Evolutionary conservation across 352 stramenopile species (phyloP).

Genomic region (Phytophthora melonis): DNA sequence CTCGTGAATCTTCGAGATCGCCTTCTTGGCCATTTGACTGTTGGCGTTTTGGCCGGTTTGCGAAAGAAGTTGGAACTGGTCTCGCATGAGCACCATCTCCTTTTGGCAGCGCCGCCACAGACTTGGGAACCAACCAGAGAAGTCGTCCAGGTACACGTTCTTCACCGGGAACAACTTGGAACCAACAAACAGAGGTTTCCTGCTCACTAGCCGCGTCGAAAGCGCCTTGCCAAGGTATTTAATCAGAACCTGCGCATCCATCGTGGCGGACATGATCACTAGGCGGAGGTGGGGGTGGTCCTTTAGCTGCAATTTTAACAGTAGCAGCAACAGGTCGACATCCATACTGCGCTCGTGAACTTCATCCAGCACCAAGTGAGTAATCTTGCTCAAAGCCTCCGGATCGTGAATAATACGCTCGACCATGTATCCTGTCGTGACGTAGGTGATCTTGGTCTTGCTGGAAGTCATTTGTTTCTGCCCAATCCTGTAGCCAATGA

Average conservation of each 20-base stretch:
- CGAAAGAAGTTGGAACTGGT: conserved; percentile 50
- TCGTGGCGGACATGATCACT: conserved; percentile 97
- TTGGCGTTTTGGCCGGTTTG: conserved; percentile 44
- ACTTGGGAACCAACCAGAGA: conserved; percentile 52
- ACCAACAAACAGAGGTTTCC: conserved; percentile 81
- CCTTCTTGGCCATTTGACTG: conserved; percentile 55
- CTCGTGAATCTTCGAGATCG: conserved; percentile 72
- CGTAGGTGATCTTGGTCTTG: conserved; percentile 95
- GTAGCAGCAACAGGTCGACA: conserved; percentile 94
- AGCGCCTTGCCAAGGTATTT: conserved; percentile 85
- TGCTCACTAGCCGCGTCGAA: conserved; percentile 56
- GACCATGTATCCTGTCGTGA: conserved; percentile 98
- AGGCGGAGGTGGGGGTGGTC: conserved; percentile 81
- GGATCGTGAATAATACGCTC: conserved; percentile 94
- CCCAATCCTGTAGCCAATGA: conserved; percentile 87
- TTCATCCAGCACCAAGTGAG: conserved; percentile 97
- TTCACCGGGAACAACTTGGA: conserved; percentile 83
- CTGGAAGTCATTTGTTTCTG: conserved; percentile 93
- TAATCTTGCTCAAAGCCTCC: conserved; percentile 87
- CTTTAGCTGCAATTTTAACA: conserved; percentile 87
- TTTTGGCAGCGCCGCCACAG: conserved; percentile 46
- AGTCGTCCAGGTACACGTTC: conserved; percentile 70
- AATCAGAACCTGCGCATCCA: conserved; percentile 93
- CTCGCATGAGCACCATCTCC: conserved; percentile 55
- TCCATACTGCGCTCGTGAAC: conserved; percentile 96